Evolutionary conservation across 495 filamentous ascomycete genomes (phyloP).

Genomic region (Entonaema liquescens): DNA sequence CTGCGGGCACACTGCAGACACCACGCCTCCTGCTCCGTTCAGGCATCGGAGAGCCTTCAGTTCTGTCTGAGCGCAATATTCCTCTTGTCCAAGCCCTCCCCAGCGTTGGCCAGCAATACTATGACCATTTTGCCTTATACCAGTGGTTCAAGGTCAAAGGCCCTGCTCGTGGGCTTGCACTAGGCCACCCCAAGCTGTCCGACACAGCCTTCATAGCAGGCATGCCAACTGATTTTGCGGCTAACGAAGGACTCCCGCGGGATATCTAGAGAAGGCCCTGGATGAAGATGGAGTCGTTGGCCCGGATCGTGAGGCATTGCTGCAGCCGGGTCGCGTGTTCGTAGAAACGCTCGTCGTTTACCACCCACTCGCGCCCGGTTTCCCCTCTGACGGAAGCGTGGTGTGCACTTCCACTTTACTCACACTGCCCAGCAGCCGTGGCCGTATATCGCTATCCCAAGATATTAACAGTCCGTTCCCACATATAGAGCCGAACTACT

Average conservation of each 20-base stretch:
- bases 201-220: no score
- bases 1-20: conserved; percentile 59
- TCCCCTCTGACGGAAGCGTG: conserved; percentile 37
- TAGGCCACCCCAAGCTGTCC: no score
- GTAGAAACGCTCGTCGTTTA: no score
- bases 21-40: conserved; percentile 67
- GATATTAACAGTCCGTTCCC: conserved; percentile 33
- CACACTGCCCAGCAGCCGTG: conserved; percentile 49
- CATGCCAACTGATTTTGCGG: no score
- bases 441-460: conserved; percentile 46
- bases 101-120: conserved; percentile 60
- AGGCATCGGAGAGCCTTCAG: conserved; percentile 59
- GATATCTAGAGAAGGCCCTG: no score
- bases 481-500: conserved; percentile 54
- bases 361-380: neutral
- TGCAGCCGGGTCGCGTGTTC: no score
- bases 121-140: conserved; percentile 54
- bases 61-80: conserved; percentile 57
- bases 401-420: conserved; percentile 45
- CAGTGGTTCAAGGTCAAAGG: conserved; percentile 12
- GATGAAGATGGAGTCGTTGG: no score
- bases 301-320: no score
- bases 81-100: conserved; percentile 54
- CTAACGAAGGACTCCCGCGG: conserved; percentile 1
- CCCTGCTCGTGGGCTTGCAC: conserved; percentile 9